These are phyloP conservation scores for Mortierella antarctica DNA, from an alignment of 192 early-diverging fungal species.

Conservation along the genomic window DNA sequence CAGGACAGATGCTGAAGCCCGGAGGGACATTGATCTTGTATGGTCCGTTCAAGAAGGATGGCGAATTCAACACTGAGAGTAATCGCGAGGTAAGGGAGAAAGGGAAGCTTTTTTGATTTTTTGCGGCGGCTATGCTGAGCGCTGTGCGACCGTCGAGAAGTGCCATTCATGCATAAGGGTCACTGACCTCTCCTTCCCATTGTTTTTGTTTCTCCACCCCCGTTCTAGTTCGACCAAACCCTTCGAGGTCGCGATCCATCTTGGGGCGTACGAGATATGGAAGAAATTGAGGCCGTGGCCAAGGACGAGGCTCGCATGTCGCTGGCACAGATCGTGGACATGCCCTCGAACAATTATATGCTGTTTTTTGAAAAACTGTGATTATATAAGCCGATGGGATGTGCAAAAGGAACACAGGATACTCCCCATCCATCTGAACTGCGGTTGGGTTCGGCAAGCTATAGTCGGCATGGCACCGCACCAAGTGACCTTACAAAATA, in stretches of 20 bases:
- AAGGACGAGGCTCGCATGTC: constrained; percentile 18
- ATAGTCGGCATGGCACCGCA: no score
- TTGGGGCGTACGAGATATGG: constrained; percentile 51
- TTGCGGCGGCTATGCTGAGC: no score
- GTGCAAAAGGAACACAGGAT: not conserved
- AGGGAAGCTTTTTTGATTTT: no score
- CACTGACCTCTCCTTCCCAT: no score
- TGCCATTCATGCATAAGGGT: no score
- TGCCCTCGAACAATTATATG: constrained; percentile 48
- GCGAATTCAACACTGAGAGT: constrained; percentile 32
- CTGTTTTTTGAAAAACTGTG: constrained; percentile 26
- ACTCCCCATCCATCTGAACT: no score
- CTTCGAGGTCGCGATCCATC: constrained; percentile 34
- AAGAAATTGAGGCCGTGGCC: constrained; percentile 28
- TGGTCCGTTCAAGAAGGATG: constrained; percentile 29
- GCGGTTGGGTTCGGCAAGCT: no score
- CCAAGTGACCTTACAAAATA: no score
- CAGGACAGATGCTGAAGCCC: constrained; percentile 16
- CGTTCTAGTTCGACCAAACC: constrained; percentile 26
- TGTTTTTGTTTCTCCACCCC: not conserved
- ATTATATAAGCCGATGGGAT: not conserved
- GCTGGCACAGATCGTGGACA: constrained; percentile 21
- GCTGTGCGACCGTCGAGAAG: no score
- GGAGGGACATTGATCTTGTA: constrained; percentile 19
- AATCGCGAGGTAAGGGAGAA: constrained; percentile 34